A percentile compares a stretch with the other conserved stretches of the same genome.
phyloP scores from a whole-genome alignment of 371 early-diverging fungal species.

The Batkoa obscura region DNA sequence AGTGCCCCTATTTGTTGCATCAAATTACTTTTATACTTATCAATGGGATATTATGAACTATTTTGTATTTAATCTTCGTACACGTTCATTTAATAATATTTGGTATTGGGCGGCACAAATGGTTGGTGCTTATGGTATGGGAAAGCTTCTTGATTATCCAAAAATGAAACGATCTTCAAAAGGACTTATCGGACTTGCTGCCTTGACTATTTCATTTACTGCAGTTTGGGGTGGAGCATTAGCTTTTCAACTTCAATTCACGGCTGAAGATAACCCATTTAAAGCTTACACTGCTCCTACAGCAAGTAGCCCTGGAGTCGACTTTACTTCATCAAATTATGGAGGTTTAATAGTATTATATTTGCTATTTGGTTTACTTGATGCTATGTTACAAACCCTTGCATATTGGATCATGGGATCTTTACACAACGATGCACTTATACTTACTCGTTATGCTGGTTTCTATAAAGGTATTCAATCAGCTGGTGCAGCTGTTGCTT shows the following conservation, averaged over 20 bases:
- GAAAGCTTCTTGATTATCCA: conserved; percentile 27
- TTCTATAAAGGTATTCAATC: conserved; percentile 74
- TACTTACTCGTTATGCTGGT: conserved; percentile 49
- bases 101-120: conserved; percentile 56
- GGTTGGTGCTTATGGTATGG: conserved; percentile 27
- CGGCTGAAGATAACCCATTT: conserved; percentile 19
- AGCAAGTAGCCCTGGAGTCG: conserved; percentile 11
- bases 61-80: conserved; percentile 30
- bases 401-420: conserved; percentile 46
- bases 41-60: conserved; percentile 32
- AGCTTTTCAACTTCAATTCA: conserved; percentile 29
- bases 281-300: conserved; percentile 14
- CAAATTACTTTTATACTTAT: conserved; percentile 60
- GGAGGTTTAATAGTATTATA: conserved; percentile 42
- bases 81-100: conserved; percentile 40
- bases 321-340: conserved; percentile 19
- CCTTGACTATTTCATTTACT: conserved; percentile 23
- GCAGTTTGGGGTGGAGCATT: conserved; percentile 41
- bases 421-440: conserved; percentile 40
- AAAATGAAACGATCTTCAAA: conserved; percentile 22
- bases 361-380: conserved; percentile 37
- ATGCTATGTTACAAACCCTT: conserved; percentile 41
- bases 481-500: conserved; percentile 37
- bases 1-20: conserved; percentile 44
- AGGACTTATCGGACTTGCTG: conserved; percentile 24